Evolutionary conservation across 768 basidiomycete genomes (phyloP), one percentile per base, ranked within the genome.

Genomic region (Sarcodon aspratus): DNA sequence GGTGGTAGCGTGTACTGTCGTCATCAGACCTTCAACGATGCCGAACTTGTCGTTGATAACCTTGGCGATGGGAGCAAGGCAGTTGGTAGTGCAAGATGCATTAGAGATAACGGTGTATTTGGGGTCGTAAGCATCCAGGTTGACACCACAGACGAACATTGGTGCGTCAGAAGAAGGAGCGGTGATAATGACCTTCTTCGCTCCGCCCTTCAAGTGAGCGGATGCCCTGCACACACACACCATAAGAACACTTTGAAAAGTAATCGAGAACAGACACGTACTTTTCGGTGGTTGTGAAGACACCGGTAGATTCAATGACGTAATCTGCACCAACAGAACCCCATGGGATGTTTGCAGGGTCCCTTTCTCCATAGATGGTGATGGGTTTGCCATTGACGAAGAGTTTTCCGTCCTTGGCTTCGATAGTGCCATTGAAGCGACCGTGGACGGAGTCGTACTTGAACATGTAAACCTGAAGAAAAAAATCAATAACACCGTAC

Each of bases 31-130:
- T 73, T 99, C 95, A 52, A 87, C 76, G 61, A 99, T 94, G 59
- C 86, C 89, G 62, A 89, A 97, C 54, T 90, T 92, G 80, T 98
- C 96, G 70, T 99, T 60, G 74, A 99, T 76, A 67, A 97, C 85
- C 77, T 99, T 99, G 67, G 94, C 95, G 53, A 99, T 80, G 54
- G 95, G 92, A n/a, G 95, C 95, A 51, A 99, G 80, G 71, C 95
- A 99, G 83, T 99, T 99, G 68, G 95, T 99, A 43, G 95, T 98
- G 82, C 95, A 98, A 17, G 94, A 97, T 32, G 95, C 95, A 70
- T 99, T 98, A 59, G 95, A 99, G 69, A 98, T 89, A 59, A 99
- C 90, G 49, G 75, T 78, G 78, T 90, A 79, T 64, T 85, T 82
- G 58, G 92, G 68, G 67, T 96, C 82, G 70, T 99, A 98, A 36